Evolutionary conservation across 306 rosid species (phyloP), one percentile per base, ranked within the genome.

Genomic region (Corylus avellana): DNA sequence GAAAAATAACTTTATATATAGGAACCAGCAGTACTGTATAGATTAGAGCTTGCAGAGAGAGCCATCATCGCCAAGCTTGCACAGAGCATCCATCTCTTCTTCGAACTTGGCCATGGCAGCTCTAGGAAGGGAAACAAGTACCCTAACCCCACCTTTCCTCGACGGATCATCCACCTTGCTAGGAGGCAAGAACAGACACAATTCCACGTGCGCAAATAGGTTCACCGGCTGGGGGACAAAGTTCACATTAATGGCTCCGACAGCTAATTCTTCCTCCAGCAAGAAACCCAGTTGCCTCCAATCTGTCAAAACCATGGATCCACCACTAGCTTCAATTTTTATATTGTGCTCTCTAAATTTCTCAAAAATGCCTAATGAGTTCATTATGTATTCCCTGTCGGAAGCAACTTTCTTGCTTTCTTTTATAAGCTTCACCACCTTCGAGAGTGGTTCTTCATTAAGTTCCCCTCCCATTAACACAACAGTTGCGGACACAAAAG

Each of bases 221-320:
- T 86, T 81, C 84, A 83, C 76, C 12, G 92, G 88, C 10, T 85
- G 70, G 7, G 92, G 81, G 4, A 83, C 59, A 20, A 86, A 66
- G 61, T 89, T 86, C 71, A 85, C 81, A 29, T 1, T 29, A 29
- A 1, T 29, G 32, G 32, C 83, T 49, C 92, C 92, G 73, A 89
- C 80, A 71, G 82, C 86, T 75, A 77, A 83, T 77, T 87, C 89
- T 50, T 85, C 85, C 75, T 86, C 89, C 44, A 85, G 85, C 79
- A 85, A 25, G 76, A 89, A 86, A 48, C 84, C 81, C 70, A 89
- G 57, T 27, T 89, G 85, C 74, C 92, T 81, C 90, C 92, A 89
- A 83, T 89, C 89, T 14, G 90, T 89, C 27, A 87, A 74, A 9
- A 79, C 83, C 85, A 75, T 27, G 1, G 86, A 53, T 47, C 87